A percentile compares a stretch with the other conserved stretches of the same genome.
Evolutionary conservation across 768 basidiomycete genomes (phyloP).

Genomic region (Collybia nuda): DNA sequence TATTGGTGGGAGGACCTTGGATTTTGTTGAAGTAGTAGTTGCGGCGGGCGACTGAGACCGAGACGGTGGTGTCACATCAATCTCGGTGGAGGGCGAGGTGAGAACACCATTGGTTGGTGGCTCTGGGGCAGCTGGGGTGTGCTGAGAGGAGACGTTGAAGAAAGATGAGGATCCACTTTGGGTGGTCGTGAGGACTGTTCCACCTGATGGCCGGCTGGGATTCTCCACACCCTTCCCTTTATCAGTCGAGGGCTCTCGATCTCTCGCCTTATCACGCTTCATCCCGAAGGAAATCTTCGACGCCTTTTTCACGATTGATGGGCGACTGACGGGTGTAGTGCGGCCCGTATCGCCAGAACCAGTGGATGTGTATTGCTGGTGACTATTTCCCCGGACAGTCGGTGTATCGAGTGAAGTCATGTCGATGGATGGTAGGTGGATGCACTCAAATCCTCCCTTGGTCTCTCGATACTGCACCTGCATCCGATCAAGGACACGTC

Average conservation of each 20-base stretch:
- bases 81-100: constrained; percentile 24
- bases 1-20: constrained; percentile 76
- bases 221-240: constrained; percentile 33
- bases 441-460: constrained; percentile 92
- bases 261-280: constrained; percentile 53
- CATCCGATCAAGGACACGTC: constrained; percentile 87
- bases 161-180: constrained; percentile 82
- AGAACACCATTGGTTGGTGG: constrained; percentile 26
- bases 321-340: constrained; percentile 37
- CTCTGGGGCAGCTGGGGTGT: constrained; percentile 25
- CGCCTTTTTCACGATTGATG: constrained; percentile 67
- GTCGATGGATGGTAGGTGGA: constrained; percentile 93
- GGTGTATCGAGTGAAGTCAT: constrained; percentile 64
- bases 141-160: constrained; percentile 73
- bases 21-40: constrained; percentile 48
- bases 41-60: constrained; percentile 19
- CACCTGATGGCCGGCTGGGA: constrained; percentile 36
- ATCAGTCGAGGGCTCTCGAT: constrained; percentile 42
- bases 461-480: constrained; percentile 93
- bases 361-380: constrained; percentile 40
- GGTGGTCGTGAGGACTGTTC: constrained; percentile 55
- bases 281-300: constrained; percentile 79
- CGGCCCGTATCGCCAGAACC: constrained; percentile 49
- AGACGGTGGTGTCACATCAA: constrained; percentile 30
- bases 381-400: constrained; percentile 22